Base-by-base conservation (phyloP, 2,329 filamentous ascomycete genomes). In the Pseudocercospora macadamiae region DNA sequence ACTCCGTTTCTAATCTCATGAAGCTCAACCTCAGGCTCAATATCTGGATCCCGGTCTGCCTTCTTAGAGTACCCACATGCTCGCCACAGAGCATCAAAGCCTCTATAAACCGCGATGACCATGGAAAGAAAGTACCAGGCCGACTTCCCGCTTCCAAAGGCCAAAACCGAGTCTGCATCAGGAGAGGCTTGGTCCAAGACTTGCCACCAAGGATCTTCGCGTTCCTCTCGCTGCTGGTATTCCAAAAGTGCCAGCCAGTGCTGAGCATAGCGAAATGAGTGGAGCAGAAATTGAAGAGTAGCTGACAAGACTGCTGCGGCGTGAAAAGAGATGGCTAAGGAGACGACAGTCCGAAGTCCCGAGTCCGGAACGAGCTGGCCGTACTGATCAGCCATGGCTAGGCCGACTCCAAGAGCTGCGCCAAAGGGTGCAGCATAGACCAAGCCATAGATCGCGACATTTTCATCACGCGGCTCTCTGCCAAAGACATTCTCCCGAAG, bases 381-480 rank as follows among this genome's bases (percentile, higher is more conserved):
- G 6, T 47, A 47, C 23, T 47, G 42, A 16, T 47, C 42, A 14
- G 42, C 42, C 42, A 47, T 47, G 23, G 42, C 42, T 14, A 47
- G 23, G n/a, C 42, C 42, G 19, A 47, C 42, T 2, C 42, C 42
- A 2, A 47, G 42, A 10, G 42, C 42, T 3, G 42, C 42, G 21
- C 42, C 42, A 23, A 47, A 47, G 4, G 42, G 42, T 10, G 42
- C 42, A 4, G 42, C 42, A 21, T 47, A 47, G 1, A 47, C 42
- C 19, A 47, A 6, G 12, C 42, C 42, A 3, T 28, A 47, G 4
- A 47, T 26, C 23, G 42, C 42, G 21, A 47, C 42, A 9, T 47
- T 47, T 21, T 47, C 42, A 18, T 47, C 42, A 25, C 42, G 42
- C 26, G 42, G 42, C n/a, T 47, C 42, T 21, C 23, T 47, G 42